A percentile compares a stretch with the other conserved stretches of the same genome.
These are phyloP conservation scores for Boletellus sp. DNA, from an alignment of 768 basidiomycete genomes.

Conservation along the genomic window DNA sequence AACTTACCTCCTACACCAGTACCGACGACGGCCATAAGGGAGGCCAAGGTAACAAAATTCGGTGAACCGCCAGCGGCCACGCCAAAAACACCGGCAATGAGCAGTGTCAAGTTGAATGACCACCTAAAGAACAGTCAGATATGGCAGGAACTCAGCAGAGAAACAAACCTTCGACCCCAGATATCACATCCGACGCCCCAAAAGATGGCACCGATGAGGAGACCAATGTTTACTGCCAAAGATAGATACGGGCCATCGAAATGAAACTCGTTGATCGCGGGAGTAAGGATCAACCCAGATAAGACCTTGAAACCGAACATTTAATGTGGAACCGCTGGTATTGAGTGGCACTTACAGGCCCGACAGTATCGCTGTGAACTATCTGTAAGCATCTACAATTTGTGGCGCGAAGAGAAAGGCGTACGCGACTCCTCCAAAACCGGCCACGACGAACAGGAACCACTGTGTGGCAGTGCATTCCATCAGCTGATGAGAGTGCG, in stretches of 20 bases:
- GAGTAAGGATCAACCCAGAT: conserved; percentile 46
- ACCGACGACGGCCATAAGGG: conserved; percentile 43
- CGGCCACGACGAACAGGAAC: conserved; percentile 36
- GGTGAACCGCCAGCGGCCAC: conserved; percentile 46
- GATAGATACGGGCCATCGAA: conserved; percentile 46
- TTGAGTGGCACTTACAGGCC: conserved; percentile 32
- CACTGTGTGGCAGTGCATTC: conserved; percentile 21
- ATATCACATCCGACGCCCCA: conserved; percentile 51
- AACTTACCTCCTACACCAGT: conserved; percentile 46
- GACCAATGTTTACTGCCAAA: conserved; percentile 50
- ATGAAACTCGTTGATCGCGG: conserved; percentile 47
- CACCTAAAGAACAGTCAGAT: conserved; percentile 27
- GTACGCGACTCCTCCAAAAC: conserved; percentile 42
- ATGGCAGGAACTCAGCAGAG: not conserved
- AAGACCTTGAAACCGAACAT: conserved; percentile 27
- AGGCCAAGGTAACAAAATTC: conserved; percentile 46
- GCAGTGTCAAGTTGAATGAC: conserved; percentile 54
- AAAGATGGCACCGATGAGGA: conserved; percentile 47
- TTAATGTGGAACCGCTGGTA: not conserved
- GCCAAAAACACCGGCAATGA: conserved; percentile 52
- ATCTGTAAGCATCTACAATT: not conserved
- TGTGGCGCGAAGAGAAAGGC: conserved; percentile 5
- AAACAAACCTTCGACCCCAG: conserved; percentile 44
- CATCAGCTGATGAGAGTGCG: not conserved
- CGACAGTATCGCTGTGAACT: conserved; percentile 32